A percentile compares a stretch with the other conserved stretches of the same genome.
Evolutionary conservation across 495 filamentous ascomycete species (phyloP).

Genomic region (Pseudomonodictys pantanalensis): DNA sequence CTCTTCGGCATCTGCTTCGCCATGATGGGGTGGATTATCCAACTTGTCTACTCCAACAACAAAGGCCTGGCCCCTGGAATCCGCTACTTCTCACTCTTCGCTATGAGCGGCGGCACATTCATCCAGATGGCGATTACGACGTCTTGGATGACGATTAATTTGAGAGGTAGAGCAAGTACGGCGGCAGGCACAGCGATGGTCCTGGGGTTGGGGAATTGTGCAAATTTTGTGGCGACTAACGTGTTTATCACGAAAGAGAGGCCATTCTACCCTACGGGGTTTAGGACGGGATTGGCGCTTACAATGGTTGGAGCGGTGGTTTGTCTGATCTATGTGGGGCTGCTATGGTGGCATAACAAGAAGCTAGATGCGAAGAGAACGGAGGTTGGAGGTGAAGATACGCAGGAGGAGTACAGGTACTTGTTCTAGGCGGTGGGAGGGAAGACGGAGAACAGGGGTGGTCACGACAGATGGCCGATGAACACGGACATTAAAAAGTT

Average conservation of each 20-base stretch:
- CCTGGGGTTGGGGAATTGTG: slow-evolving; percentile 29
- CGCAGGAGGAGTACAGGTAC: slow-evolving; percentile 26
- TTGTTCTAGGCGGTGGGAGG: slow-evolving; percentile 16
- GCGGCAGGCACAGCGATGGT: slow-evolving; percentile 26
- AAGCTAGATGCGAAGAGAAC: slow-evolving; percentile 20
- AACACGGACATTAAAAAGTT: too few species aligned
- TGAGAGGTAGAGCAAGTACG: slow-evolving; percentile 19
- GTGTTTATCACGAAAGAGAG: slow-evolving; percentile 27
- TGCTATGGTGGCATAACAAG: slow-evolving; percentile 20
- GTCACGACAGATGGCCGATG: too few species aligned
- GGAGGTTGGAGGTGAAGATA: slow-evolving; percentile 17
- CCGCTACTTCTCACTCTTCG: slow-evolving; percentile 27
- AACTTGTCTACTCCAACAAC: slow-evolving; percentile 8
- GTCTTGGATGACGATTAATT: slow-evolving; percentile 28
- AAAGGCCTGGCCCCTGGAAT: slow-evolving; percentile 5
- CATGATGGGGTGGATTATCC: slow-evolving; percentile 28
- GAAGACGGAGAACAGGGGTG: too few species aligned
- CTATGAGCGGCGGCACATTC: slow-evolving; percentile 23
- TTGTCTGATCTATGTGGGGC: slow-evolving; percentile 8
- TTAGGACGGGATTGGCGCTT: slow-evolving; percentile 19
- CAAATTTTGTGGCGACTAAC: slow-evolving; percentile 30
- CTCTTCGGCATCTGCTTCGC: slow-evolving; percentile 17
- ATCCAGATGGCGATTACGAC: slow-evolving; percentile 29
- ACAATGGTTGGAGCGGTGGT: slow-evolving; percentile 15
- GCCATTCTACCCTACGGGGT: slow-evolving; percentile 27